Base-by-base conservation (phyloP, 2,329 filamentous ascomycete genomes). In the Fusarium sp. region DNA sequence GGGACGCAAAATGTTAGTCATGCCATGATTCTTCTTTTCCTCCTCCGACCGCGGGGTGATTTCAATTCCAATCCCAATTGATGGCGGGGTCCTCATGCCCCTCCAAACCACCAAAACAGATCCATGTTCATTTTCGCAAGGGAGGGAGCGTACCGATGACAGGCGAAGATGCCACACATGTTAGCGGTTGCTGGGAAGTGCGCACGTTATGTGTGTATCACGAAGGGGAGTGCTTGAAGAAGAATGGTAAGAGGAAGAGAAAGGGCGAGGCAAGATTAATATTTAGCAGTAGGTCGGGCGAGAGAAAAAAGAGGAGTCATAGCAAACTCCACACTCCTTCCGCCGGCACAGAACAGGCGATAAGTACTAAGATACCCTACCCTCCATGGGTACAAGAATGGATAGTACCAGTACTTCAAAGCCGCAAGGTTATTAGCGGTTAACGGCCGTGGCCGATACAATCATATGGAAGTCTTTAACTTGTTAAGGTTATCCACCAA, bases 121-220 rank as follows among this genome's bases (percentile, higher is more conserved):
- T 72, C 76, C 75, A 76, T 77, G 73, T 74, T 63, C 54, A 75
- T 71, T 69, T 69, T 63, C 60, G 71, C 57, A 67, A 67, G 64
- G 58, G 60, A 65, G 58, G 32, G 37, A 69, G 58, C 72, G 57
- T 86, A 97, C 95, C 90, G 88, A 85, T 98, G 94, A 86, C 95
- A 98, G 80, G 94, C 95, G 85, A 98, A 98, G 81, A 98, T 97
- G 85, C 95, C 95, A 92, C 95, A 97, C 95, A 97, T 97, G 79
- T 83, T 93, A 87, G 81, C 82, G 79, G 80, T 72, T 78, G 71
- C 56, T 50, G 60, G 46, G 28, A 43, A 63, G 49, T 73, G 59
- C 65, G 65, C 65, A 58, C 50, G 50, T 50, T 42, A 42, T 53
- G 64, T 58, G 64, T 74, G 60, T 62, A 68, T 40, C 30, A 42